Evolutionary conservation across 2,329 filamentous ascomycete species (phyloP).

Genomic region (Cladophialophora psammophila): DNA sequence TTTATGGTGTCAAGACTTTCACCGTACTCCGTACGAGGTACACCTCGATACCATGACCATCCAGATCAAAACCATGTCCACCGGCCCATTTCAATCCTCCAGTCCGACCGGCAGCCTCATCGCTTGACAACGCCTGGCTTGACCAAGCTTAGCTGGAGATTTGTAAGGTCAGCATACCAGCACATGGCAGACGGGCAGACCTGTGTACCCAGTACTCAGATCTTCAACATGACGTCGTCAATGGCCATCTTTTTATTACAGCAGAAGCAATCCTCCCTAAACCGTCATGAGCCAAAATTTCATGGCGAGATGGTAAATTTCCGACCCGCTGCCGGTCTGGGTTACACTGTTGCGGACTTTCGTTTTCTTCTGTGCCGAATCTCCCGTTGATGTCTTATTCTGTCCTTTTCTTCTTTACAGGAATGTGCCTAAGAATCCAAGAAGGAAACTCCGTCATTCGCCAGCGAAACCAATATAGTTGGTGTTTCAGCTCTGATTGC

Average conservation of each 20-base stretch:
- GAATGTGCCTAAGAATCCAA: not conserved
- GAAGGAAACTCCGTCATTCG: not conserved
- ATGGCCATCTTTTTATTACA: not conserved
- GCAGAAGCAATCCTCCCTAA: not conserved
- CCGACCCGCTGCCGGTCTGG: not conserved
- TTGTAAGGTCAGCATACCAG: slow-evolving; percentile 14
- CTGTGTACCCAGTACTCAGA: not conserved
- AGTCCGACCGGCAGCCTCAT: slow-evolving; percentile 12
- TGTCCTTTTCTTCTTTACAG: not conserved
- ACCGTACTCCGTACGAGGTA: not conserved
- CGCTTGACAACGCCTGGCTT: slow-evolving; percentile 10
- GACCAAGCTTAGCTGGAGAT: slow-evolving; percentile 6
- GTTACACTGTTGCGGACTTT: not conserved
- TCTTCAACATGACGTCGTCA: slow-evolving; percentile 4
- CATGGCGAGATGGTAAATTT: slow-evolving; percentile 14
- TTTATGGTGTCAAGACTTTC: slow-evolving; percentile 2
- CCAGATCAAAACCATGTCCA: not conserved
- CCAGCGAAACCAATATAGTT: not conserved
- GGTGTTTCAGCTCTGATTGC: not conserved
- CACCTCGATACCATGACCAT: not conserved
- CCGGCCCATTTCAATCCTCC: not conserved
- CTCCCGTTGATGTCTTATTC: not conserved
- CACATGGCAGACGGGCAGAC: not conserved
- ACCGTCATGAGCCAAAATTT: not conserved
- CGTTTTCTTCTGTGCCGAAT: slow-evolving; percentile 4